Evolutionary conservation across 805 yeast genomes (phyloP), one percentile per base, ranked within the genome.

Genomic region (Hanseniaspora clermontiae): DNA sequence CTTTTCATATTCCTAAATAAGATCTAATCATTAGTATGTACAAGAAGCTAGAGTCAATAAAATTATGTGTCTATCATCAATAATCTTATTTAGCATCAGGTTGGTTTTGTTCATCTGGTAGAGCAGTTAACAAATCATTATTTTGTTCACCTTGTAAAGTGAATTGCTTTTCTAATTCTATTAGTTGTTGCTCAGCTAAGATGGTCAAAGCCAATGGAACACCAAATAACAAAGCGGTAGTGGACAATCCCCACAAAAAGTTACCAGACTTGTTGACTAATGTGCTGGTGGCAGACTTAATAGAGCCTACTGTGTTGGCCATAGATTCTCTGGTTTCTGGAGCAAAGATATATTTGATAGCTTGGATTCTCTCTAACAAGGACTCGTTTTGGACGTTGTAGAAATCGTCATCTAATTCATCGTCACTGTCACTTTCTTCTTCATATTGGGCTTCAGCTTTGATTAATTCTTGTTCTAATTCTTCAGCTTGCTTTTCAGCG

Each of bases 151-250:
- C 84, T 70, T 84, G 91, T 66, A 84, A 73, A 58, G 84, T 81
- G 77, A 88, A 82, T 68, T 89, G 93, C 75, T 86, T 88, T 76
- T 90, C 97, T 83, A 87, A 79, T 74, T 90, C 97, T 68, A 83
- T 81, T 69, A 90, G 79, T 75, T 91, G 97, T 68, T 89, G 95
- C 74, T 91, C 97, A 59, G 89, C 82, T 65, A 93, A 77, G 64
- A 93, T 86, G 54, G 96, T 84, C 64, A 93, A 76, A 9, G 96
- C 83, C 64, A 87, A 77, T 61, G 99, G 99, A 49, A 89, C 95
- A 68, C 96, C 97, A 64, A 93, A 75, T 60, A 93, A 78, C 64
- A 93, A 74, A 43, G 87, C 82, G 43, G 93, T 79, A 12, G 97
- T 83, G 12, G 96, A 82, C 57, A 87, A 61, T 59, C 84, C 78